phyloP scores from a whole-genome alignment of 2,329 filamentous ascomycete species.

The Pyricularia sp. region DNA sequence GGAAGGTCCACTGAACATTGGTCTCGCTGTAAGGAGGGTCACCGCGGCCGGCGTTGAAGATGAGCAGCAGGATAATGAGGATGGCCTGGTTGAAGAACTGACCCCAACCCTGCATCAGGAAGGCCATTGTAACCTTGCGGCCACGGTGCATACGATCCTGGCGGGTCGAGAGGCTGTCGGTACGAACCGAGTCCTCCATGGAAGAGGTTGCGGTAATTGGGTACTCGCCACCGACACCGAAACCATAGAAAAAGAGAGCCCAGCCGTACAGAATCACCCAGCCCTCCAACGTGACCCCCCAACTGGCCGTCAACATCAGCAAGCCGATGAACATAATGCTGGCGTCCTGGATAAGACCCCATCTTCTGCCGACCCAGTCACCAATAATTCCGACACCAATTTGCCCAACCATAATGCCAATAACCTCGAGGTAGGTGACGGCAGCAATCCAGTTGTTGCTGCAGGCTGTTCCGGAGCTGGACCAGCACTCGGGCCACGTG shows the following conservation, averaged over 20 bases:
- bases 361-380: constrained; percentile 79
- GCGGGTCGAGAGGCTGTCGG: constrained; percentile 79
- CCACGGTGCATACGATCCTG: constrained; percentile 93
- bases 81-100: constrained; percentile 91
- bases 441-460: constrained; percentile 71
- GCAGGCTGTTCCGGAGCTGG: constrained; percentile 50
- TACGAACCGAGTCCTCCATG: constrained; percentile 82
- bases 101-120: constrained; percentile 95
- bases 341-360: constrained; percentile 93
- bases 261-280: constrained; percentile 98
- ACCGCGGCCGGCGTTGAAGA: constrained; percentile 75
- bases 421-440: constrained; percentile 85
- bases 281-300: constrained; percentile 78
- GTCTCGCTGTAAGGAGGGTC: constrained; percentile 67
- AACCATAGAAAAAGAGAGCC: constrained; percentile 80
- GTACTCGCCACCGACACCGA: constrained; percentile 76
- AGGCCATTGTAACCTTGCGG: constrained; percentile 89
- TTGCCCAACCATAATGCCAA: constrained; percentile 92
- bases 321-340: constrained; percentile 90
- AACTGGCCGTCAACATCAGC: constrained; percentile 82
- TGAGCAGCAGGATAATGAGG: constrained; percentile 75
- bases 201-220: constrained; percentile 94
- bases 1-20: constrained; percentile 84
- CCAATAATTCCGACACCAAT: constrained; percentile 67
- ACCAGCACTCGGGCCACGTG: constrained; percentile 75